Evolutionary conservation across 1,284 basidiomycete species (phyloP).

Genomic region (Microbotryum scabiosae): DNA sequence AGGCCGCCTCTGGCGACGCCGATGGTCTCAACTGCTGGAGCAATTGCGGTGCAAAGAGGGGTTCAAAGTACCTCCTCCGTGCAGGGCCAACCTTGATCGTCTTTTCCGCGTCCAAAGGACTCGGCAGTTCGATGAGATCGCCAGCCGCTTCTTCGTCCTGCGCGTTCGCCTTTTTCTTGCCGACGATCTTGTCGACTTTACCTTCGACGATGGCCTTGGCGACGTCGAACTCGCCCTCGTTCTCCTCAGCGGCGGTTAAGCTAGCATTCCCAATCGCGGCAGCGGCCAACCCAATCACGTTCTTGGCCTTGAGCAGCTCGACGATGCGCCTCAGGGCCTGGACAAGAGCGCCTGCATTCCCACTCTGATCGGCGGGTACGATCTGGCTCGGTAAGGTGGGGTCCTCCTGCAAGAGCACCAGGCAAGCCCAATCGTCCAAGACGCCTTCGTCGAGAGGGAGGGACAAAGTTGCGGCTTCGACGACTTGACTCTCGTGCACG

Average conservation of each 20-base stretch:
- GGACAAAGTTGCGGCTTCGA: constrained; percentile 53
- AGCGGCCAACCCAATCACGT: constrained; percentile 47
- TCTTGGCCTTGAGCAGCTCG: constrained; percentile 46
- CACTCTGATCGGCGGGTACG: constrained; percentile 4
- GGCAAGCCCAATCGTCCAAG: constrained; percentile 66
- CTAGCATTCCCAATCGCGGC: constrained; percentile 54
- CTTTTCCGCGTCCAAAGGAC: constrained; percentile 62
- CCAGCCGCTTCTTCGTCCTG: constrained; percentile 45
- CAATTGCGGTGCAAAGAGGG: constrained; percentile 63
- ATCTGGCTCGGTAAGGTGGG: constrained; percentile 11
- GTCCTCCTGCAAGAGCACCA: constrained; percentile 58
- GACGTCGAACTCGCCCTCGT: constrained; percentile 64
- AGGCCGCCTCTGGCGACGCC: constrained; percentile 1
- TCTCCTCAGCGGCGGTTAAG: constrained; percentile 57
- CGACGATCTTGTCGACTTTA: constrained; percentile 50
- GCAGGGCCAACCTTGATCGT: constrained; percentile 74
- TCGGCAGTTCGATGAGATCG: constrained; percentile 64
- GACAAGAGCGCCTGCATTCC: constrained; percentile 9
- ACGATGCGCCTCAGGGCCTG: constrained; percentile 44
- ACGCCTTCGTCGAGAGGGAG: constrained; percentile 59
- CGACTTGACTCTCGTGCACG: constrained; percentile 67
- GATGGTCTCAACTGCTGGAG: constrained; percentile 32
- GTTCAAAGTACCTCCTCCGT: constrained; percentile 81
- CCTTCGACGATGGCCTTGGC: constrained; percentile 46
- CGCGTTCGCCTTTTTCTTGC: constrained; percentile 43